Percentiles rank a stretch among this genome's conserved stretches.
Conservation (phyloP, 371 early-diverging fungal species). For the Coemansia sp. region DNA sequence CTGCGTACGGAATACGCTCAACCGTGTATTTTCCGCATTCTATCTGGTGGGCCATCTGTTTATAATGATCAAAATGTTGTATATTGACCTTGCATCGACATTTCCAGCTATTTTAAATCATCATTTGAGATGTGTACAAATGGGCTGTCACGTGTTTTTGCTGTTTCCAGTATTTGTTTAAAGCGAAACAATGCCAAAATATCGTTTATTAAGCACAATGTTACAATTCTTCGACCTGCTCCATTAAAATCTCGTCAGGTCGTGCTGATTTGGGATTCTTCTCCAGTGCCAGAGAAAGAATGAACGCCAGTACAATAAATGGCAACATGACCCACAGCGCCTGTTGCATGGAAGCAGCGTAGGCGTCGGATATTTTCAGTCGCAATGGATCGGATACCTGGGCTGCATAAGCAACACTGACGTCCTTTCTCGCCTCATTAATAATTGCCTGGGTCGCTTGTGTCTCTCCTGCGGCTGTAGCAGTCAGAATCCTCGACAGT, state of each 20-base stretch:
- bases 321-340: slow-evolving; percentile 41
- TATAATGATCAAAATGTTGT: background rate
- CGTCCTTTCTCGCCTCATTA: slow-evolving; percentile 37
- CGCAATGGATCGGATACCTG: slow-evolving; percentile 13
- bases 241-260: slow-evolving; percentile 9
- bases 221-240: slow-evolving; percentile 5
- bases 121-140: background rate
- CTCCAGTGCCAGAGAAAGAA: slow-evolving; percentile 19
- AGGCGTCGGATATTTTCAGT: slow-evolving; percentile 23
- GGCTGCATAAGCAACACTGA: slow-evolving; percentile 36
- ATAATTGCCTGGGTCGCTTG: slow-evolving; percentile 18
- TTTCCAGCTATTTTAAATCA: background rate
- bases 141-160: slow-evolving; percentile 8
- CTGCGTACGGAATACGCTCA: slow-evolving; percentile 25
- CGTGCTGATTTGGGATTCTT: slow-evolving; percentile 12
- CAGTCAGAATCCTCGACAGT: slow-evolving; percentile 21
- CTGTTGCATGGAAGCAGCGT: slow-evolving; percentile 24
- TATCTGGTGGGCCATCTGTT: background rate
- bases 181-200: too few species aligned
- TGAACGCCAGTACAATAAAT: slow-evolving; percentile 24
- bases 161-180: too few species aligned
- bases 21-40: slow-evolving; percentile 12
- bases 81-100: background rate
- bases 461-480: slow-evolving; percentile 12
- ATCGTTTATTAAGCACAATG: background rate